Conservation (phyloP, 768 basidiomycete species). For the Tricholoma hemisulphureum region DNA sequence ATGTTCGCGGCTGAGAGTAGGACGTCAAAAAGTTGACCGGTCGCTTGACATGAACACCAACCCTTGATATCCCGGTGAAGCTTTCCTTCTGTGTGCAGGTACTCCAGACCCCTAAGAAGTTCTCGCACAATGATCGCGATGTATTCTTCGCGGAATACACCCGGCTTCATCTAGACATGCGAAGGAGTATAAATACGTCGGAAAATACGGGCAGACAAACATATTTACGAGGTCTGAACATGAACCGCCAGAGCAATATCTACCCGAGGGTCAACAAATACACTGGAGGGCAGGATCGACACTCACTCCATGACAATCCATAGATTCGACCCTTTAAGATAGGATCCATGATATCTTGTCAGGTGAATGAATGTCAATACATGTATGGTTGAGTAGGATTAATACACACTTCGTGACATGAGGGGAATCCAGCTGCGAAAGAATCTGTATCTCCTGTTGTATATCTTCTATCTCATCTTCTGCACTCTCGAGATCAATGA, state of each 20-base stretch:
- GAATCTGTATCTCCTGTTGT: constrained; percentile 97
- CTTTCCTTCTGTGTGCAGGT: constrained; percentile 94
- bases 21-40: constrained; percentile 4
- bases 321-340: constrained; percentile 89
- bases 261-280: constrained; percentile 26
- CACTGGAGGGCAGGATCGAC: constrained; percentile 1
- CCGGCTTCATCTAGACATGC: constrained; percentile 86
- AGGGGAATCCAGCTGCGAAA: constrained; percentile 93
- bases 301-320: constrained; percentile 99
- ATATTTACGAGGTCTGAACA: constrained; percentile 88
- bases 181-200: constrained; percentile 9
- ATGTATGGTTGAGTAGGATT: constrained; percentile 1
- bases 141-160: constrained; percentile 96
- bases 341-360: constrained; percentile 89
- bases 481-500: constrained; percentile 97
- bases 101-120: constrained; percentile 88
- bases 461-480: constrained; percentile 99
- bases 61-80: constrained; percentile 99
- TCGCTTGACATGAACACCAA: constrained; percentile 27
- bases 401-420: constrained; percentile 87
- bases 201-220: constrained; percentile 7
- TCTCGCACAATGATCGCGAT: constrained; percentile 97
- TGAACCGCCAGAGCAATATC: constrained; percentile 97
- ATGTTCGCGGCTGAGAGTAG: constrained; percentile 80
- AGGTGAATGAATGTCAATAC: constrained; percentile 12